A percentile compares a stretch with the other conserved stretches of the same genome.
Conservation (phyloP, 441 rosid genomes). For the Populus trichocarpa region DNA sequence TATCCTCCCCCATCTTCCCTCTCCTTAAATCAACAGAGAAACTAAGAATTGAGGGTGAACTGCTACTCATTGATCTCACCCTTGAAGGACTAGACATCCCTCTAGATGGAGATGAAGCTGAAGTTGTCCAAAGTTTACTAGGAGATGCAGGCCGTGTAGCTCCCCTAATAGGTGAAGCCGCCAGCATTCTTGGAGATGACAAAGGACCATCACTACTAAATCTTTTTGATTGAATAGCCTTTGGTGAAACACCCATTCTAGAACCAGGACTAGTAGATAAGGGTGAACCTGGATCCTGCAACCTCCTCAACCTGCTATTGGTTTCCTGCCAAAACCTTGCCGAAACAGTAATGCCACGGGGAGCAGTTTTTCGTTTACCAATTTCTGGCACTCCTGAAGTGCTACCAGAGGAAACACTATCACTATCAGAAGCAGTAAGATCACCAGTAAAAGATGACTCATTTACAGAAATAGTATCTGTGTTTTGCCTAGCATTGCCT, state of each 20-base stretch:
- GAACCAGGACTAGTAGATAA: slow-evolving; percentile 32
- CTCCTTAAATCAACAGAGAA: slow-evolving; percentile 74
- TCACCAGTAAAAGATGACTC: slow-evolving; percentile 33
- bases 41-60: slow-evolving; percentile 62
- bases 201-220: slow-evolving; percentile 46
- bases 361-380: slow-evolving; percentile 35
- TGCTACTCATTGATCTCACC: slow-evolving; percentile 40
- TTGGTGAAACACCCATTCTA: slow-evolving; percentile 35
- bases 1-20: slow-evolving; percentile 70
- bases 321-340: slow-evolving; percentile 72
- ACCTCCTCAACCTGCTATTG: slow-evolving; percentile 44
- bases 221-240: slow-evolving; percentile 44
- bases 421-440: slow-evolving; percentile 63
- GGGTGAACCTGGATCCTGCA: slow-evolving; percentile 48
- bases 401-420: slow-evolving; percentile 75
- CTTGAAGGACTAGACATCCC: slow-evolving; percentile 73
- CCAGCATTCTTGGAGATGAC: slow-evolving; percentile 40
- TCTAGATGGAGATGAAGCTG: slow-evolving; percentile 51
- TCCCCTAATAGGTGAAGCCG: slow-evolving; percentile 47
- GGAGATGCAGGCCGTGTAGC: slow-evolving; percentile 71
- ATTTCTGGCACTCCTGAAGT: slow-evolving; percentile 52
- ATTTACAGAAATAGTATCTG: slow-evolving; percentile 28
- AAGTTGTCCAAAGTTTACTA: slow-evolving; percentile 50
- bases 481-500: slow-evolving; percentile 31
- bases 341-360: slow-evolving; percentile 49